Conservation (phyloP, 2,329 filamentous ascomycete species). For the Dactylellina haptotyla region DNA sequence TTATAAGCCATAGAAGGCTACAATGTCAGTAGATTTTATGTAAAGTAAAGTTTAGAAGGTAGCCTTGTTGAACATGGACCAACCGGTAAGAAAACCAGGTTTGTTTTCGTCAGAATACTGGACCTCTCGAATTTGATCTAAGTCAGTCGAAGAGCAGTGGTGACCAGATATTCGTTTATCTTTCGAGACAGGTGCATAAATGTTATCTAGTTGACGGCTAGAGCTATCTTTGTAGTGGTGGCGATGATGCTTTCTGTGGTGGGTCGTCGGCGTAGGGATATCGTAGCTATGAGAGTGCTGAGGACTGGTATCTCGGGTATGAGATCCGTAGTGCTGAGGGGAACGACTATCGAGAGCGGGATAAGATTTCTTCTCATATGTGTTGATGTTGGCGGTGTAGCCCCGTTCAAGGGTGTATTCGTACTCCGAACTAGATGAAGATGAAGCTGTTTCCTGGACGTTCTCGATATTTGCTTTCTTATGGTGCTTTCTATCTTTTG, state of each 20-base stretch:
- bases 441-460: not conserved
- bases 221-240: conserved; percentile 1
- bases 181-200: not conserved
- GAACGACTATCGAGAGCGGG: not conserved
- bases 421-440: not conserved
- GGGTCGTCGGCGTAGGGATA: too few species aligned
- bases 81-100: conserved; percentile 10
- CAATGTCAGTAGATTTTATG: too few species aligned
- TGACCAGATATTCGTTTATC: not conserved
- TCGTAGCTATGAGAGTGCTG: too few species aligned
- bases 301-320: not conserved
- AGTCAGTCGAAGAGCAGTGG: not conserved
- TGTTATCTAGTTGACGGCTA: not conserved
- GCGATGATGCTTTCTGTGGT: not conserved
- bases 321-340: not conserved
- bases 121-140: not conserved
- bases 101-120: not conserved
- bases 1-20: too few species aligned
- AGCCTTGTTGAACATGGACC: conserved; percentile 31
- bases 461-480: too few species aligned
- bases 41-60: not conserved
- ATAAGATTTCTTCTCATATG: not conserved
- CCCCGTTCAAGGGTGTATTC: not conserved
- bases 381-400: not conserved
- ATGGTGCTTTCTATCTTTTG: too few species aligned